Evolutionary conservation across 2,329 filamentous ascomycete species (phyloP), one percentile per base, ranked within the genome.

Genomic region (Alternaria brassicae): DNA sequence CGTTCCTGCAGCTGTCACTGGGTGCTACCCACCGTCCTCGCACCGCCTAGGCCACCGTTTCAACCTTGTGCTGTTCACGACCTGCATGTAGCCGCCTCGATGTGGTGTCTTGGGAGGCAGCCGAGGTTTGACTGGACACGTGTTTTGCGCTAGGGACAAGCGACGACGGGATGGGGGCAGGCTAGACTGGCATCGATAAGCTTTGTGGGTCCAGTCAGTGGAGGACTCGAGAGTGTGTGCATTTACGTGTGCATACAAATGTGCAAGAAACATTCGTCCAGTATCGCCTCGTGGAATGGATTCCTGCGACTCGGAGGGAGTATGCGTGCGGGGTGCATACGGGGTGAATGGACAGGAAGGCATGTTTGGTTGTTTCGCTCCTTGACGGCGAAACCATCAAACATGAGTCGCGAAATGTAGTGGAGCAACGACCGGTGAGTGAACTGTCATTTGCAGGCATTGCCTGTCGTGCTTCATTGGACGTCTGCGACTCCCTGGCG

Each of bases 1-100:
- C 52, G 73, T 75, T 72, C 69, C 73, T 76, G 73, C 73, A 70
- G 71, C 61, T 74, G 50, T 68, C 44, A 75, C 68, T 76, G 73
- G 73, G 61, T 68, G 65, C 45, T 55, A 53, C 59, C 63, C 62
- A 66, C 54, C 62, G 56, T 40, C 62, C 54, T 62, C 60, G 60
- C 67, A 63, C 54, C 52, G 54, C 44, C 47, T 17, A 54, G 60
- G 45, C 32, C 62, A 42, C 62, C 56, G 66, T 70, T 65, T 72
- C 66, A 65, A 70, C 60, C 63, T 67, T 65, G 64, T 62, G 60
- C 61, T 66, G 64, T 61, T 62, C 61, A 60, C 63, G 58, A 58
- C 56, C 63, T 58, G 67, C 66, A 56, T 53, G 54, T 74, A 73
- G 71, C 70, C 72, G 72, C 71, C 66, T 62, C 51, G 62, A 56